Evolutionary conservation across 345 rosid genomes (phyloP).

Genomic region (Camelina hispida): DNA sequence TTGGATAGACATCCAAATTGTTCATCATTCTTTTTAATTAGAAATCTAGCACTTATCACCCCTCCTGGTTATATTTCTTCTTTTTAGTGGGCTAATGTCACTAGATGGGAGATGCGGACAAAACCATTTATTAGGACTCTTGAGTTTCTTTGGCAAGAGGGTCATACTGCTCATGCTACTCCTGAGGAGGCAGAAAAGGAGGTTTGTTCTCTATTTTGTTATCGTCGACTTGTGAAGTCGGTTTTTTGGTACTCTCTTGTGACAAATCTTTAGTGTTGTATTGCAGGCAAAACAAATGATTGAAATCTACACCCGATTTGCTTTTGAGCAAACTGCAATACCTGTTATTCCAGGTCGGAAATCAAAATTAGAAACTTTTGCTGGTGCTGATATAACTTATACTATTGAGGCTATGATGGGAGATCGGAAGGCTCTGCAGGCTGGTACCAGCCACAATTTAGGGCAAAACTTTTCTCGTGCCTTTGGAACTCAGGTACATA

Average conservation of each 20-base stretch:
- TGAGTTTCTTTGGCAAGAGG: constrained; percentile 98
- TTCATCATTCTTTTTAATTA: constrained; percentile 9
- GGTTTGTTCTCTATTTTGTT: constrained; percentile 50
- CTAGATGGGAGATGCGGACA: constrained; percentile 96
- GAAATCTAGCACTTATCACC: background rate
- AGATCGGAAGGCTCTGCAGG: constrained; percentile 89
- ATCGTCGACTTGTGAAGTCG: background rate
- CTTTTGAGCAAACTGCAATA: constrained; percentile 92
- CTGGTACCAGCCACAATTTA: constrained; percentile 95
- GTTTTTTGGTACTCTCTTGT: constrained; percentile 17
- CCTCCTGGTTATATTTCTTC: background rate
- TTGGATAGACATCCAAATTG: background rate
- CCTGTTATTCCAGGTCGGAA: constrained; percentile 94
- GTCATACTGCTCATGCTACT: constrained; percentile 94
- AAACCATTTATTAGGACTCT: constrained; percentile 96
- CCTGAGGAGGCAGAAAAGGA: constrained; percentile 91
- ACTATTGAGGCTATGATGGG: constrained; percentile 99
- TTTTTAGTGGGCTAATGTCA: constrained; percentile 91
- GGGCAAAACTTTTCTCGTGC: constrained; percentile 94
- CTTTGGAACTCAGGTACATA: constrained; percentile 76
- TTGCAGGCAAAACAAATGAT: constrained; percentile 91
- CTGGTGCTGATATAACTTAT: constrained; percentile 87
- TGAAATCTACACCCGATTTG: constrained; percentile 83
- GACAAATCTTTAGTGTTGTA: constrained; percentile 10
- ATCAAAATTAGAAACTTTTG: constrained; percentile 85